Evolutionary conservation across 768 basidiomycete genomes (phyloP), one percentile per base, ranked within the genome.

Genomic region (Suillus variegatus): DNA sequence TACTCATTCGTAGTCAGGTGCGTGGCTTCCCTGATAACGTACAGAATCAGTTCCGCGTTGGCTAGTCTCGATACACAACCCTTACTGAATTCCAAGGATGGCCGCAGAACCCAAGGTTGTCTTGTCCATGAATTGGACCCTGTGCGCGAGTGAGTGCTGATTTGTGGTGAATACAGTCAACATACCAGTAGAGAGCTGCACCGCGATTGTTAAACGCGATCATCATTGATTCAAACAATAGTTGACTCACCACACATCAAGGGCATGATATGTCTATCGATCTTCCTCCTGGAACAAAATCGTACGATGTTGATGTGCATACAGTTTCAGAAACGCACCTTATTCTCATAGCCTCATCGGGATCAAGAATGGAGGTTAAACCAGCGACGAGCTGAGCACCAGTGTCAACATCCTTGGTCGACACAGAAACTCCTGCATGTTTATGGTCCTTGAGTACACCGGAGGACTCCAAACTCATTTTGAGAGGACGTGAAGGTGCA

Each of bases 71-170:
- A 22, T 22, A 52, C 10, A 20, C 25, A 14, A n/a, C 36, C 67
- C 81, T 43, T 28, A 86, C 88, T 79, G 78, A 70, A 90, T 89
- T 4, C 88, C 88, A 57, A 90, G 79, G 65, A 90, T 88, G 7
- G 88, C 86, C 1, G 88, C 71, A 65, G 81, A 83, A 5, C 87
- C 87, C 9, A 89, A 74, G 2, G 88, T 89, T 2, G 85, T 87
- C 77, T 89, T 88, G 68, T 89, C 88, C 85, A 89, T 88, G 65
- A 85, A 88, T 71, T 89, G 87, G n/a, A 89, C 82, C 83, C 87
- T 85, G 65, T 32, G 18, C n/a, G 25, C 2, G 47, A 47, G 32
- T 62, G 32, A 20, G 43, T 3, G 18, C 40, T 41, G 38, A 32
- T 35, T 28, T 3, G 18, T 6, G 6, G 12, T 63, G 40, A 28